Evolutionary conservation across 2,329 filamentous ascomycete species (phyloP), one percentile per base, ranked within the genome.

Genomic region (Chaetomiaceae sp.): DNA sequence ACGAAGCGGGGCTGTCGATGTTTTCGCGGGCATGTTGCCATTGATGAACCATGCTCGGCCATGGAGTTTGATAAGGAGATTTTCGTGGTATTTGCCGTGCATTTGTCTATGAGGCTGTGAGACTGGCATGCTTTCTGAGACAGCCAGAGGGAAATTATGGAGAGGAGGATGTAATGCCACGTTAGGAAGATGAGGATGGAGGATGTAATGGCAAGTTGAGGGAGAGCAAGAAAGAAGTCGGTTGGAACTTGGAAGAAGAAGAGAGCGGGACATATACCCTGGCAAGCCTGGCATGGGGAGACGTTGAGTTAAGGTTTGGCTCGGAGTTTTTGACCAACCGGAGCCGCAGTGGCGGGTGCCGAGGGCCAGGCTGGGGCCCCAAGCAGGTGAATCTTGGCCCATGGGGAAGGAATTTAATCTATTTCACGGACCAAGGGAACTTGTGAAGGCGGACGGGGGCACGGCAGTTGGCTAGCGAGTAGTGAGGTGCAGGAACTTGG

Each of bases 291-390:
- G 8, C 8, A 36, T 9, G 34, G 40, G 40, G 6, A 25, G 49
- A 51, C 55, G 55, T 57, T 48, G 47, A 54, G 25, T 57, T 57
- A 57, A 50, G 43, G 31, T 56, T 57, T 19, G 34, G 34, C 42
- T 53, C 43, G 49, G 45, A 43, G 29, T 14, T 39, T 49, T 19
- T 46, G 46, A 46, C 48, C 48, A 55, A 52, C 53, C 48, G 42
- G 38, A 49, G 40, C 39, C 51, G 51, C 38, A 37, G 44, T 36
- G 44, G 44, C 33, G 20, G 43, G 34, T 40, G 43, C 20, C 23
- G 27, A 40, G 25, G 42, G 8, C 43, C 36, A 29, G 47, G 25
- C 34, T 29, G 37, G 37, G 20, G 36, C 22, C 50, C 20, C 20
- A 20, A 6, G n/a, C 27, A 47, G 37, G 51, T 36, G n/a, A n/a